Evolutionary conservation across 2,329 filamentous ascomycete genomes (phyloP), one percentile per base, ranked within the genome.

Genomic region (Colletotrichum theobromicola): DNA sequence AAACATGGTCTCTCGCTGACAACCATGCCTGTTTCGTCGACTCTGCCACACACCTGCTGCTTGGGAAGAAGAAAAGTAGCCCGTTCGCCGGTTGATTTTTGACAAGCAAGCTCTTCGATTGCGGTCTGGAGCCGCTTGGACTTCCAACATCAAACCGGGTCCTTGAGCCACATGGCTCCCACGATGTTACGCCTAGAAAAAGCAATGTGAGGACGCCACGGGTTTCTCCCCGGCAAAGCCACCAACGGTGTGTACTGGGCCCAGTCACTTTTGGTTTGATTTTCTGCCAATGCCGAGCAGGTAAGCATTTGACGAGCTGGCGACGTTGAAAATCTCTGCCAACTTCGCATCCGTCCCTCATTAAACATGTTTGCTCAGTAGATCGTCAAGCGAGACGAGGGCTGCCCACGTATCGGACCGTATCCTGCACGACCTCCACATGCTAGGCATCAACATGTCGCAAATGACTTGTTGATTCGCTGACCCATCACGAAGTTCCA

Each of bases 41-140:
- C 37, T 69, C 58, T 62, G 35, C 32, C 61, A 50, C 55, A 57
- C 53, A 18, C 32, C 24, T 70, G 9, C 13, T 35, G 32, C n/a
- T 50, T 58, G 7, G 57, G 42, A 46, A 69, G 18, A 70, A 70
- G 67, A 35, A 70, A 70, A 16, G 7, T 24, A n/a, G 30, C 35
- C 67, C 67, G 37, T 46, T 66, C 37, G 53, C 60, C 28, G 16
- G 24, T 58, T 62, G 32, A 57, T 30, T 35, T 57, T 55, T 61
- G 72, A 66, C 60, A 74, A 34, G 67, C 67, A 66, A 74, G 66
- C 53, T 61, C 2, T 21, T 60, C 57, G 50, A n/a, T 53, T 15
- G 13, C n/a, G 60, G 35, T 61, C 67, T 74, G 61, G 71, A 58
- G 55, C 53, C 30, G 67, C 37, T 61, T 61, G 34, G 34, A 64